Evolutionary conservation across 1,139 yeast species (phyloP), one percentile per base, ranked within the genome.

Genomic region (Taphrina deformans): DNA sequence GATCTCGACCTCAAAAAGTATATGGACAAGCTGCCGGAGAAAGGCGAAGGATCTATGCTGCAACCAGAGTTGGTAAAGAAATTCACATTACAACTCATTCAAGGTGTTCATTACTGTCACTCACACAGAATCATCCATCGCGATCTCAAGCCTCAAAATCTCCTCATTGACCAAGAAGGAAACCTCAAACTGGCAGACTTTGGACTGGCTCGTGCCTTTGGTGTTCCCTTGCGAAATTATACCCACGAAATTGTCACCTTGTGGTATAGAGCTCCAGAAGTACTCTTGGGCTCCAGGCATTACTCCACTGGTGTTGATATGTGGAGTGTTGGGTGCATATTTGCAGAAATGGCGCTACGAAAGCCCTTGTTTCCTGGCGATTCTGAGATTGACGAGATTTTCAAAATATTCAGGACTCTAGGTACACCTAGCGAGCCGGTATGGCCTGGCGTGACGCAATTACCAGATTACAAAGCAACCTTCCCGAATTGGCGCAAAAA

Each of bases 301-400:
- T 93, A 93, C 77, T 89, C 97, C 61, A 93, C 98, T 0, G 98
- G 98, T 29, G 98, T 93, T 60, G 99, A 93, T 75, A 91, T 95
- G 87, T 93, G 99, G 99, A 89, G 97, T 18, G 89, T 91, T 67
- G 99, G 99, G 24, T 92, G 98, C 76, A 93, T 93, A 66, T 93
- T 95, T 78, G 99, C 98, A 4, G 99, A 93, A 76, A 92, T 93
- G 98, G 93, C 95, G 71, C 90, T 92, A 74, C 82, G 99, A 69
- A 90, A 90, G 76, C 98, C 99, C 9, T 78, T 93, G 62, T 93
- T 93, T 78, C 96, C 98, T 1, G 99, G 99, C 33, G 99, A 93
- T 76, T 89, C 97, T 16, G 99, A 93, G 76, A 93, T 93, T 75
- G 99, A 93, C 76, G 97, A 93, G 79, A 93, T 93, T 71, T 92